Evolutionary conservation across 176 grass and related monocot species (phyloP).

Genomic region (Zea luxurians): DNA sequence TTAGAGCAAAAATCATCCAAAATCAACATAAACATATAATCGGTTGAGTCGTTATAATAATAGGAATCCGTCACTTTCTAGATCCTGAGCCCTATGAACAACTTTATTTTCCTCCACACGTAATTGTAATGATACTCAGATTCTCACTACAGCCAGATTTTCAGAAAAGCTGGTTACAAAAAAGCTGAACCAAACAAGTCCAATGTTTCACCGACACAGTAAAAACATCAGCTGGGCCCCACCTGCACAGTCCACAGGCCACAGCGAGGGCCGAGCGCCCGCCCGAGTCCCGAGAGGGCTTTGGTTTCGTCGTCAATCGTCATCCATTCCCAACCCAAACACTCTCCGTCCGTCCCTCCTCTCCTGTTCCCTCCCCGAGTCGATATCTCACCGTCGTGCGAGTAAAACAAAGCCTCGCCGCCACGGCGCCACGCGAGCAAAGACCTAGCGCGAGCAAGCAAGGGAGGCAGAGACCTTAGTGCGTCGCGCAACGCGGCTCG

Average conservation of each 20-base stretch:
- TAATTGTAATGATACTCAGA: too few species aligned
- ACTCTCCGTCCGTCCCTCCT: neutral
- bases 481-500: constrained; percentile 3
- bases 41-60: too few species aligned
- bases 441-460: constrained; percentile 45
- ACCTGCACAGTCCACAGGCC: neutral
- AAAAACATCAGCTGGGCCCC: neutral
- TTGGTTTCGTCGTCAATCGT: constrained; percentile 32
- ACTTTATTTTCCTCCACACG: too few species aligned
- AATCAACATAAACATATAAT: too few species aligned
- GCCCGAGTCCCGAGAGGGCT: neutral
- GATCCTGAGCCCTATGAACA: too few species aligned
- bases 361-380: neutral
- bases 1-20: too few species aligned
- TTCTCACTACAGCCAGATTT: too few species aligned
- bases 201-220: neutral
- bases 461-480: neutral
- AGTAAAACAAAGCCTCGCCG: constrained; percentile 33
- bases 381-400: constrained; percentile 7
- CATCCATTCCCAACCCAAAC: constrained; percentile 2
- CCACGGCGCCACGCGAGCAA: constrained; percentile 27
- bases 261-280: neutral
- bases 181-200: too few species aligned
- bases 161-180: too few species aligned
- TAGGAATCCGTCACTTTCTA: too few species aligned